Base-by-base conservation (phyloP, 805 yeast species). In the Wickerhamomyces pijperi region DNA sequence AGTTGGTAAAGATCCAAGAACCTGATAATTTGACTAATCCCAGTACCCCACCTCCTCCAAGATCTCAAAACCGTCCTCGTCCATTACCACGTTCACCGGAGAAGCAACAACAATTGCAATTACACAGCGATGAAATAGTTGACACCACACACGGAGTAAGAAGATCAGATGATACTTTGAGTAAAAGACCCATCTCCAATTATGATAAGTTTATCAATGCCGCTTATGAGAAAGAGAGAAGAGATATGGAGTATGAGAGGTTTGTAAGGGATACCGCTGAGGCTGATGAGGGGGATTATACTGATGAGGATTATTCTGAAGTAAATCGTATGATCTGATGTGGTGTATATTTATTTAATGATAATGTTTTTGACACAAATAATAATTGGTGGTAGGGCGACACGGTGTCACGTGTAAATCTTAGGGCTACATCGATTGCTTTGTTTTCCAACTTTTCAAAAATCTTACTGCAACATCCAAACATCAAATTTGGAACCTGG, bases 161-260 rank as follows among this genome's bases (percentile, higher is more conserved):
- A 12, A 25, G 29, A 25, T 9, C n/a, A 25, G 29, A 25, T 25
- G n/a, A 25, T 12, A 12, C 13, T 12, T 9, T 5, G 13, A 14
- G 29, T 9, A 41, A 19, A 20, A 37, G 23, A 19, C 35, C 41
- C 5, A 36, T 21, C 15, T 36, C 42, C 3, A 43, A 45, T 20
- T 50, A 48, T 34, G 39, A 47, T 17, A 38, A 42, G n/a, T 54
- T 51, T 35, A 41, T 54, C 39, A 49, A 43, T 6, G 43, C 38
- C 14, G 58, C 55, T 2, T 18, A 28, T 5, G 43, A 37, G 19
- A 43, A 38, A 19, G 53, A 49, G n/a, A 37, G 39, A 13, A 46
- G 46, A 25, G 32, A 43, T 21, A 43, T 39, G 12, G 38, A 35
- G 34, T 44, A 48, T 29, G 36, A 39, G 17, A 43, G 39, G 29